These are phyloP conservation scores for Neoascochyta sp. DNA, from an alignment of 2,329 filamentous ascomycete species.

Conservation along the genomic window DNA sequence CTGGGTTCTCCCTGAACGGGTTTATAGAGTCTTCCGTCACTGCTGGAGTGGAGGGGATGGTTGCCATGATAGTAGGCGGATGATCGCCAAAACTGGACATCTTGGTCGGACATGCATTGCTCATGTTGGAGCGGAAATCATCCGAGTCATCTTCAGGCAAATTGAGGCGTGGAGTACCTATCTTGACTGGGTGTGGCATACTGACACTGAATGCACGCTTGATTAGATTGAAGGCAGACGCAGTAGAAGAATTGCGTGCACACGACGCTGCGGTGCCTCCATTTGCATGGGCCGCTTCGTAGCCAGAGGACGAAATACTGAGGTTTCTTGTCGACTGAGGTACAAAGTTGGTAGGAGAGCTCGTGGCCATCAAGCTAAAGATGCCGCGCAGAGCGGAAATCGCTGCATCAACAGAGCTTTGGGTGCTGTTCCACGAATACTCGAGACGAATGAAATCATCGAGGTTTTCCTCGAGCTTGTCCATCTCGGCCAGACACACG, in stretches of 20 bases:
- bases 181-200: slow-evolving; percentile 9
- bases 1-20: slow-evolving; percentile 38
- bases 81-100: slow-evolving; percentile 33
- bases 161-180: slow-evolving; percentile 10
- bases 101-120: slow-evolving; percentile 39
- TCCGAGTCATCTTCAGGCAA: slow-evolving; percentile 31
- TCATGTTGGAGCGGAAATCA: slow-evolving; percentile 27
- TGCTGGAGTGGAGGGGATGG: slow-evolving; percentile 43
- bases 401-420: slow-evolving; percentile 40
- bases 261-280: slow-evolving; percentile 11
- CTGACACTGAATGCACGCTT: slow-evolving; percentile 25
- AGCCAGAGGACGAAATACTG: slow-evolving; percentile 26
- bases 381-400: slow-evolving; percentile 45
- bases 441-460: slow-evolving; percentile 48
- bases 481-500: slow-evolving; percentile 42
- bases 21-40: slow-evolving; percentile 23
- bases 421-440: slow-evolving; percentile 43
- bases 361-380: slow-evolving; percentile 43
- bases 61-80: slow-evolving; percentile 32
- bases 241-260: slow-evolving; percentile 22
- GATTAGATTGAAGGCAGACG: slow-evolving; percentile 26
- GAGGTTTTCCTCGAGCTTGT: slow-evolving; percentile 39
- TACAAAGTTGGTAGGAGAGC: slow-evolving; percentile 5
- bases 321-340: slow-evolving; percentile 12
- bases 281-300: slow-evolving; percentile 13